These are phyloP conservation scores for Exserohilum turcica DNA, from an alignment of 2,329 filamentous ascomycete genomes.

Conservation along the genomic window DNA sequence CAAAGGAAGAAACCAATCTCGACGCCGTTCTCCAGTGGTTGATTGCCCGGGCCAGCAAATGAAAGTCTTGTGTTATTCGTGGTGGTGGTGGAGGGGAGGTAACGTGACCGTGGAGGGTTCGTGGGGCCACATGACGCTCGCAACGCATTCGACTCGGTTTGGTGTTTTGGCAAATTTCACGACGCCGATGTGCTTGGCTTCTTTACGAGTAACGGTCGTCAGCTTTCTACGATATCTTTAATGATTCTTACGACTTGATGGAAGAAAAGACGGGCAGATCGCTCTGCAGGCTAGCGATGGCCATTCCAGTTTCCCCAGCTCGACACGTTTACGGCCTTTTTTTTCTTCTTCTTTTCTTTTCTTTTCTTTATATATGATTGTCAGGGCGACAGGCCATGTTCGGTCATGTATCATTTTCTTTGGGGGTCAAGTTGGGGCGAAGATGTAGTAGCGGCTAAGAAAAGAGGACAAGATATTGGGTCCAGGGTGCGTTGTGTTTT, in stretches of 20 bases:
- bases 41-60: conserved; percentile 76
- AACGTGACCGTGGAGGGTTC: conserved; percentile 32
- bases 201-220: conserved; percentile 41
- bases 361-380: no score
- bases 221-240: conserved; percentile 52
- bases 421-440: conserved; percentile 18
- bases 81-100: conserved; percentile 16
- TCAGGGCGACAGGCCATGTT: conserved; percentile 26
- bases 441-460: conserved; percentile 9
- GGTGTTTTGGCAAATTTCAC: conserved; percentile 32
- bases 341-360: no score
- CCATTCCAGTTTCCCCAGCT: conserved; percentile 50
- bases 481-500: neutral
- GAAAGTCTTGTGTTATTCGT: conserved; percentile 24
- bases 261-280: conserved; percentile 56
- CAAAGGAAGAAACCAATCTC: conserved; percentile 97
- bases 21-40: conserved; percentile 97
- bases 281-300: conserved; percentile 55
- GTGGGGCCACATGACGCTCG: conserved; percentile 28
- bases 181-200: conserved; percentile 46
- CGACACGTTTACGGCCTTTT: conserved; percentile 34
- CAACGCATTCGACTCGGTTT: conserved; percentile 25
- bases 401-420: conserved; percentile 23
- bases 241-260: conserved; percentile 60
- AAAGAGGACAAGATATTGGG: conserved; percentile 5